A percentile compares a stretch with the other conserved stretches of the same genome.
These are phyloP conservation scores for Catharanthus roseus DNA, from an alignment of 257 asterid genomes.

Conservation along the genomic window DNA sequence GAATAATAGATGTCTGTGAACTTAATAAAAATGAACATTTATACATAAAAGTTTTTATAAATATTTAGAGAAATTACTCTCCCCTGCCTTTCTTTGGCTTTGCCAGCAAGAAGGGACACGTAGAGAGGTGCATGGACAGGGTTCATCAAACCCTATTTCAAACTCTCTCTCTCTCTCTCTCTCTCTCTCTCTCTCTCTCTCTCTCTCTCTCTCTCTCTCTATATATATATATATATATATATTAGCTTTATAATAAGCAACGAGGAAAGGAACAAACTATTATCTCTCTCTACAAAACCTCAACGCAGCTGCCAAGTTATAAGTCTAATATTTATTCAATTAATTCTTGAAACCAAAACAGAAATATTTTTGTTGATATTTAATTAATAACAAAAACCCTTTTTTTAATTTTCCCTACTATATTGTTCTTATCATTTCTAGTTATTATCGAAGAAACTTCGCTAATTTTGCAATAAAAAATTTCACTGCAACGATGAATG, in stretches of 20 bases:
- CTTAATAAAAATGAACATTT: too few species aligned
- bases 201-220: too few species aligned
- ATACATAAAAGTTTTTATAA: too few species aligned
- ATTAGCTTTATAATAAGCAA: background rate
- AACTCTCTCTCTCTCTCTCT: too few species aligned
- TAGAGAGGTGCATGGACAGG: background rate
- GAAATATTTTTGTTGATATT: background rate
- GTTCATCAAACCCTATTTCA: conserved; percentile 16
- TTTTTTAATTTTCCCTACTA: too few species aligned
- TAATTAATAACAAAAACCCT: background rate
- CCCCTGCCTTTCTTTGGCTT: too few species aligned
- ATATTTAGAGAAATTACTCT: too few species aligned
- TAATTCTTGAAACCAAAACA: background rate
- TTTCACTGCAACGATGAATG: conserved; percentile 13
- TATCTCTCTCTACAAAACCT: background rate
- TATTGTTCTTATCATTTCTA: conserved; percentile 4
- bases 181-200: too few species aligned
- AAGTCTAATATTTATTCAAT: too few species aligned
- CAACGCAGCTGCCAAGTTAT: too few species aligned
- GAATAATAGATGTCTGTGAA: too few species aligned
- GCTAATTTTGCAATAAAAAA: background rate
- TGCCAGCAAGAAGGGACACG: conserved; percentile 12
- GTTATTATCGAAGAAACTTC: conserved; percentile 9
- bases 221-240: too few species aligned
- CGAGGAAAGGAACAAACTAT: background rate